phyloP scores from a whole-genome alignment of 192 early-diverging fungal species.

The Entomortierella parvispora region DNA sequence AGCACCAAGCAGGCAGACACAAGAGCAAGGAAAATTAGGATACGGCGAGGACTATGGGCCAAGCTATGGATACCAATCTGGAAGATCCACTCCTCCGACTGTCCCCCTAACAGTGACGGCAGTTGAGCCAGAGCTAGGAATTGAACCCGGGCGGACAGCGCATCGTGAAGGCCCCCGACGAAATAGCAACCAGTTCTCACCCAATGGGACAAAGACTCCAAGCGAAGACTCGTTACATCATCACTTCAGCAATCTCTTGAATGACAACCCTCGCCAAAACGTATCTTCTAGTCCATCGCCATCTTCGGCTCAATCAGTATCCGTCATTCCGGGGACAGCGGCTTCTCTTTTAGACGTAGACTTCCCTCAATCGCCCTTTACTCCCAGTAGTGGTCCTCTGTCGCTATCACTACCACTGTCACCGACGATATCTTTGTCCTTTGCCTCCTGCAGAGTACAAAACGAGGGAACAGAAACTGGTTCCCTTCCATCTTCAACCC shows the following conservation, averaged over 20 bases:
- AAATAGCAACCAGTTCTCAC: too few relatives aligned
- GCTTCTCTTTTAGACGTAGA: conserved; percentile 10
- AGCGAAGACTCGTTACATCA: conserved; percentile 6
- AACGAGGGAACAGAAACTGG: not conserved
- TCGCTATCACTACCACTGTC: conserved; percentile 1
- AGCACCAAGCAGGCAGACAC: conserved; percentile 5
- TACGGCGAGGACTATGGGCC: not conserved
- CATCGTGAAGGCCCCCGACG: too few relatives aligned
- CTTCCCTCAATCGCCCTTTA: not conserved
- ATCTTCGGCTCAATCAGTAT: not conserved
- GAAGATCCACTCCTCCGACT: not conserved
- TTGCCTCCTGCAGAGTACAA: conserved; percentile 1
- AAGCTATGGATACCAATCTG: not conserved
- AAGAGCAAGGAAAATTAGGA: not conserved
- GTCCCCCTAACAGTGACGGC: not conserved
- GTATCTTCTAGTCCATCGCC: not conserved
- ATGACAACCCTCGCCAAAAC: not conserved
- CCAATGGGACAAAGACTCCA: not conserved
- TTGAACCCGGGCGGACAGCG: too few relatives aligned
- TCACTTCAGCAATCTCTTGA: conserved; percentile 11
- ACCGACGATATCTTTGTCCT: conserved; percentile 7
- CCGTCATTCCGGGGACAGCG: not conserved
- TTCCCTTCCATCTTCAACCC: not conserved
- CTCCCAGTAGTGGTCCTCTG: not conserved
- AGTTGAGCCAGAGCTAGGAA: too few relatives aligned